A percentile compares a stretch with the other conserved stretches of the same genome.
Evolutionary conservation across 176 grass and related monocot genomes (phyloP).

Genomic region (barley (Hordeum vulgare)): MorexV3_pseudomolecules_assembly NC_058523.1:16698519-16699018

Average conservation of each 20-base stretch:
- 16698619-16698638: constrained; percentile 71
- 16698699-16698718: constrained; percentile 79
- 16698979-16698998: neutral
- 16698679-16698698: constrained; percentile 88
- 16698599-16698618: constrained; percentile 70
- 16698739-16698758: constrained; percentile 75
- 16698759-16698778: constrained; percentile 75
- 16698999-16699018: neutral
- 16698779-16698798: constrained; percentile 78
- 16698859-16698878: constrained; percentile 21
- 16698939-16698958: neutral
- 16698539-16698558: neutral
- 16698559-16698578: neutral
- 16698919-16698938: neutral
- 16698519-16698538: constrained; percentile 33
- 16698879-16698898: neutral
- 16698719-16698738: constrained; percentile 93
- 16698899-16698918: neutral
- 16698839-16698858: constrained; percentile 56
- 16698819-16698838: constrained; percentile 57
- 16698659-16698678: constrained; percentile 79
- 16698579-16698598: constrained; percentile 2
- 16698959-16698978: neutral
- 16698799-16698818: constrained; percentile 62
- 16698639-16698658: constrained; percentile 84